Conservation (phyloP, 164 flowering plant species). For the grape (Vitis vinifera) region ASM3070453v1 NC_081816.1:12275501-12276000, state of each 20-base stretch:
- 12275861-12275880: too few relatives aligned
- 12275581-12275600: constrained; percentile 59
- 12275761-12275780: constrained; percentile 74
- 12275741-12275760: constrained; percentile 60
- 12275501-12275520: too few relatives aligned
- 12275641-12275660: constrained; percentile 25
- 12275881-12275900: too few relatives aligned
- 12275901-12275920: too few relatives aligned
- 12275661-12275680: neutral
- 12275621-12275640: constrained; percentile 86
- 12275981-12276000: too few relatives aligned
- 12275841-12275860: too few relatives aligned
- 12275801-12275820: constrained; percentile 41
- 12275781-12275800: constrained; percentile 75
- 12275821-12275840: too few relatives aligned
- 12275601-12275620: constrained; percentile 95
- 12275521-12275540: too few relatives aligned
- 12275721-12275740: neutral
- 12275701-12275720: neutral
- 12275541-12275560: constrained; percentile 24
- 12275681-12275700: too few relatives aligned
- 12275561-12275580: constrained; percentile 40
- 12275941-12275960: too few relatives aligned
- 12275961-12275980: too few relatives aligned
- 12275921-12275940: too few relatives aligned